These are phyloP conservation scores for Rhizophagus sp. DNA, from an alignment of 192 early-diverging fungal species.

Conservation along the genomic window DNA sequence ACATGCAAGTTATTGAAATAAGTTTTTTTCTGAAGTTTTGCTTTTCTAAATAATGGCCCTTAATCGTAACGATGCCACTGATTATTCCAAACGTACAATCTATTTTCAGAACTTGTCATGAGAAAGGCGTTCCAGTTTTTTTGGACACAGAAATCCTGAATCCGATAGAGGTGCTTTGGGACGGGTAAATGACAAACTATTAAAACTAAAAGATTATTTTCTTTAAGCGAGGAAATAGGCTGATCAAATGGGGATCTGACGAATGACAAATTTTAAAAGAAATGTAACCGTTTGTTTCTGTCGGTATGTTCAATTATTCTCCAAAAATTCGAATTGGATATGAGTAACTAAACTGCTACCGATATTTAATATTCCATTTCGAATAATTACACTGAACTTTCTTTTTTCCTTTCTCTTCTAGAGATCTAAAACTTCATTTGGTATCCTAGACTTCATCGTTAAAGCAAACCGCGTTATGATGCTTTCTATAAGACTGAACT, in stretches of 20 bases:
- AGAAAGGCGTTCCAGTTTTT: not conserved
- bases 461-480: not conserved
- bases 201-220: not conserved
- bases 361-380: not conserved
- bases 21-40: too few species aligned
- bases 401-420: not conserved
- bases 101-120: not conserved
- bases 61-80: not conserved
- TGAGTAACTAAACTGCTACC: too few species aligned
- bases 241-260: not conserved
- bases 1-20: too few species aligned
- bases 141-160: slow-evolving; percentile 1
- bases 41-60: not conserved
- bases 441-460: not conserved
- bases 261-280: not conserved
- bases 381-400: not conserved
- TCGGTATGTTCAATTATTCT: not conserved
- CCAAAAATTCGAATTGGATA: too few species aligned
- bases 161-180: not conserved
- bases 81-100: not conserved
- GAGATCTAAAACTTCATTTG: not conserved
- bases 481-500: not conserved
- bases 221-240: not conserved
- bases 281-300: not conserved
- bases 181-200: not conserved